Evolutionary conservation across 345 rosid species (phyloP).

Genomic region (Gossypium ekmanianum): DNA sequence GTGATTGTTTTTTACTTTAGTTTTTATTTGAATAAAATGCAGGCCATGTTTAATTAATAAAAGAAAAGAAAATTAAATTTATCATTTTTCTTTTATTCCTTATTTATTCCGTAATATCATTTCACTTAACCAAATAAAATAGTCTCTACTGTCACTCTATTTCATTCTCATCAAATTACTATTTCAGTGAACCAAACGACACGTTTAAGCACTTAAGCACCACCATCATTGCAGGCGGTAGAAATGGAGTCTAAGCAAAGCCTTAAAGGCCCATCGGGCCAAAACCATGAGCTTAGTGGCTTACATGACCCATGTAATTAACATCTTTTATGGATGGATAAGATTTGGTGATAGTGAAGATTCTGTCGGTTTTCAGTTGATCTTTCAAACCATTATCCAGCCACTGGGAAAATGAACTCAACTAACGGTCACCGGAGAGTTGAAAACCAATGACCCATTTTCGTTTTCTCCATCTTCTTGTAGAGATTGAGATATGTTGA

Average conservation of each 20-base stretch:
- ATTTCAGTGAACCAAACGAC: too few relatives aligned
- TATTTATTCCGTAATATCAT: too few relatives aligned
- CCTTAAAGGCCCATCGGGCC: background rate
- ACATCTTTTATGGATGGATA: conserved; percentile 1
- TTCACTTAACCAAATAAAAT: too few relatives aligned
- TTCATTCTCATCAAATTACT: too few relatives aligned
- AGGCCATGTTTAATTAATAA: too few relatives aligned
- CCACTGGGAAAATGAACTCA: background rate
- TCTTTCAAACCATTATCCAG: background rate
- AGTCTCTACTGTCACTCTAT: too few relatives aligned
- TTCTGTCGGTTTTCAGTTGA: background rate
- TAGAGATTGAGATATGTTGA: background rate
- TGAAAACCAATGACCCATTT: background rate
- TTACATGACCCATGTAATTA: background rate
- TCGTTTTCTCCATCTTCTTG: background rate
- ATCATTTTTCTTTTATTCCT: too few relatives aligned
- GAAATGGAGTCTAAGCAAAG: too few relatives aligned
- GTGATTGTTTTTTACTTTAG: too few relatives aligned
- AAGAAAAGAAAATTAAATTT: background rate
- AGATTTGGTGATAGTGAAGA: background rate
- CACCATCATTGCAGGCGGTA: too few relatives aligned
- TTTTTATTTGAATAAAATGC: too few relatives aligned
- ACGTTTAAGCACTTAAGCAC: too few relatives aligned
- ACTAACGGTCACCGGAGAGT: background rate
- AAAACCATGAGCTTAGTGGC: conserved; percentile 6